Evolutionary conservation across 2,329 filamentous ascomycete species (phyloP).

Genomic region (Escovopsis sp.): DNA sequence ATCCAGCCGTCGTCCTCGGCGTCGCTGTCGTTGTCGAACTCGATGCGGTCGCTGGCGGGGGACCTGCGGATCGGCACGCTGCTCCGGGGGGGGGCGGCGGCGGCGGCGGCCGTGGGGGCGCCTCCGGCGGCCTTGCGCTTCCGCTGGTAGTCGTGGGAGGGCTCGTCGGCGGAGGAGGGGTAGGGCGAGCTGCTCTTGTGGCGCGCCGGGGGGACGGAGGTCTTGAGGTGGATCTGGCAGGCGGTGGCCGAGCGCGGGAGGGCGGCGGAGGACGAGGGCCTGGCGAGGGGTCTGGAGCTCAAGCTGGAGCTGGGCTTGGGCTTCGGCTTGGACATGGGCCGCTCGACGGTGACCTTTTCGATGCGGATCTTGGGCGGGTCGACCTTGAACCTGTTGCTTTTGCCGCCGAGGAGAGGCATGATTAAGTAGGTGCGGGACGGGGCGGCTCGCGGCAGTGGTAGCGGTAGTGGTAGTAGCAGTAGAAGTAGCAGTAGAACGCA

Average conservation of each 20-base stretch:
- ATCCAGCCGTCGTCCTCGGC: constrained; percentile 39
- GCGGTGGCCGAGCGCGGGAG: constrained; percentile 17
- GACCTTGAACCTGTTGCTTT: constrained; percentile 35
- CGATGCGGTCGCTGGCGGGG: constrained; percentile 32
- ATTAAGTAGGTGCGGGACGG: constrained; percentile 1
- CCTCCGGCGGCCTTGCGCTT: constrained; percentile 33
- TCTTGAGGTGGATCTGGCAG: constrained; percentile 25
- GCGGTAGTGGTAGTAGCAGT: too few relatives aligned
- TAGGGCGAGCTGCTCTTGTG: constrained; percentile 29
- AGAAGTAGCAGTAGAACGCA: too few relatives aligned
- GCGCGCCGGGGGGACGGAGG: constrained; percentile 12
- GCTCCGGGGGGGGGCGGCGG: constrained; percentile 4
- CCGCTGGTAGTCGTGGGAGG: constrained; percentile 28
- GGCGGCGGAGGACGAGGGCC: constrained; percentile 12
- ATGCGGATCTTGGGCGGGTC: constrained; percentile 35
- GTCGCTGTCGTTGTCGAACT: constrained; percentile 36
- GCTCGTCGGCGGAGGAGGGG: constrained; percentile 25
- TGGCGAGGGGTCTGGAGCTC: constrained; percentile 10
- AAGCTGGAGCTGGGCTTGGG: constrained; percentile 16
- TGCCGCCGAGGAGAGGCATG: constrained; percentile 28
- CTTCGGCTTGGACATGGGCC: constrained; percentile 20
- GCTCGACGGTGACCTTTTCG: constrained; percentile 35
- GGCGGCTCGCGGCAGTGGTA: too few relatives aligned
- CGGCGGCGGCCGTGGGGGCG: constrained; percentile 9
- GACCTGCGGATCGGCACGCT: constrained; percentile 23